These are phyloP conservation scores for Colletotrichum neosansevieriae DNA, from an alignment of 2,329 filamentous ascomycete species.

Conservation along the genomic window DNA sequence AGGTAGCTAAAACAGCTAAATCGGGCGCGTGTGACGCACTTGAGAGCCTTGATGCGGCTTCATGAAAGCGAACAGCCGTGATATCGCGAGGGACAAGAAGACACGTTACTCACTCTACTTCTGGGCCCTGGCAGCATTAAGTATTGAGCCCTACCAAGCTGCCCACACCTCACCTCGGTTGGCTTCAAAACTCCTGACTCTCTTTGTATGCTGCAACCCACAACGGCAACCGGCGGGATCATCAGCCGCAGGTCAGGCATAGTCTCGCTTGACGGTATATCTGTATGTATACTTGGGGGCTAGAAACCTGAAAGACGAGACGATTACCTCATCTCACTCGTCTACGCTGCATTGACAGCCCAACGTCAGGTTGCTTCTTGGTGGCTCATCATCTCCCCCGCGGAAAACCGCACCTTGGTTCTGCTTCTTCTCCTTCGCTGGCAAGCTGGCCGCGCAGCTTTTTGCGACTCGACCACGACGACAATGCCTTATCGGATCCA, in stretches of 20 bases:
- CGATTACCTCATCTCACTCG: constrained; percentile 28
- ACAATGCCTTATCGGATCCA: not conserved
- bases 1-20: not conserved
- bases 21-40: constrained; percentile 16
- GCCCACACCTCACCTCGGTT: constrained; percentile 8
- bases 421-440: constrained; percentile 5
- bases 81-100: not conserved
- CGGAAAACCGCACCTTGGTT: constrained; percentile 4
- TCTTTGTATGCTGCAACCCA: constrained; percentile 13
- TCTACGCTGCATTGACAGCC: not conserved
- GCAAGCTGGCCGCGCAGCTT: not conserved
- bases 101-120: not conserved
- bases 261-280: not conserved
- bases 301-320: constrained; percentile 1
- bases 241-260: not conserved
- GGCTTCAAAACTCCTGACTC: constrained; percentile 22
- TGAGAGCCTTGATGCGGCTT: constrained; percentile 9
- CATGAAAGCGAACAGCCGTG: not conserved
- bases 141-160: constrained; percentile 9
- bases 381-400: not conserved
- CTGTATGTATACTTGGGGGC: not conserved
- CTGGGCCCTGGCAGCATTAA: not conserved
- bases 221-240: constrained; percentile 3
- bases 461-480: not conserved
- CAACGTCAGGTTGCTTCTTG: constrained; percentile 15